Evolutionary conservation across 202 grass and related monocot genomes (phyloP).

Genomic region (Setaria viridis): DNA sequence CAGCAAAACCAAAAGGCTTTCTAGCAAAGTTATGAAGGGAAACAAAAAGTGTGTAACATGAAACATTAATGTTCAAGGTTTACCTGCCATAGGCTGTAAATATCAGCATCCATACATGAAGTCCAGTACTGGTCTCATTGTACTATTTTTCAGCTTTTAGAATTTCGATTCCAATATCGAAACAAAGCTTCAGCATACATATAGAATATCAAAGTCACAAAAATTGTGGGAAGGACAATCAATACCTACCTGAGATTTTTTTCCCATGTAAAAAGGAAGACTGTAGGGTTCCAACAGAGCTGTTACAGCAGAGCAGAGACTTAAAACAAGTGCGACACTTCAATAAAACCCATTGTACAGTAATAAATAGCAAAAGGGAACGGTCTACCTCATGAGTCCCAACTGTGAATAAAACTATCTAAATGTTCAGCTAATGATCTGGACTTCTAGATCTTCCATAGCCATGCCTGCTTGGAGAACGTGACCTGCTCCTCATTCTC

Average conservation of each 20-base stretch:
- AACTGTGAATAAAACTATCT: constrained; percentile 67
- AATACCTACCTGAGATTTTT: constrained; percentile 73
- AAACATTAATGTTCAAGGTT: constrained; percentile 32
- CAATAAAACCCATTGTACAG: constrained; percentile 61
- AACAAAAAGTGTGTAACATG: neutral
- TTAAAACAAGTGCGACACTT: constrained; percentile 52
- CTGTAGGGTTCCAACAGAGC: constrained; percentile 65
- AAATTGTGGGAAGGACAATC: constrained; percentile 38
- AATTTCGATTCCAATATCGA: constrained; percentile 29
- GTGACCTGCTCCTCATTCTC: constrained; percentile 70
- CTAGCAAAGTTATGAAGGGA: neutral
- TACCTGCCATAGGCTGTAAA: constrained; percentile 48
- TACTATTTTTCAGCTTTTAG: constrained; percentile 56
- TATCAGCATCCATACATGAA: constrained; percentile 43
- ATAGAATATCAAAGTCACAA: constrained; percentile 37
- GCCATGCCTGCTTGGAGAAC: constrained; percentile 74
- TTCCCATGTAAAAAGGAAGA: constrained; percentile 65
- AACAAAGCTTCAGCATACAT: constrained; percentile 46
- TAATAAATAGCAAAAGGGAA: constrained; percentile 52
- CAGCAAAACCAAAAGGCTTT: constrained; percentile 21
- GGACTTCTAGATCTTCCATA: constrained; percentile 62
- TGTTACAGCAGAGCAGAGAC: constrained; percentile 67
- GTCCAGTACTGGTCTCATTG: constrained; percentile 45
- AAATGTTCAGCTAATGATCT: constrained; percentile 63
- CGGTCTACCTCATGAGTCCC: constrained; percentile 71